These are phyloP conservation scores for Royoungia palumana DNA, from an alignment of 768 basidiomycete species.

Conservation along the genomic window DNA sequence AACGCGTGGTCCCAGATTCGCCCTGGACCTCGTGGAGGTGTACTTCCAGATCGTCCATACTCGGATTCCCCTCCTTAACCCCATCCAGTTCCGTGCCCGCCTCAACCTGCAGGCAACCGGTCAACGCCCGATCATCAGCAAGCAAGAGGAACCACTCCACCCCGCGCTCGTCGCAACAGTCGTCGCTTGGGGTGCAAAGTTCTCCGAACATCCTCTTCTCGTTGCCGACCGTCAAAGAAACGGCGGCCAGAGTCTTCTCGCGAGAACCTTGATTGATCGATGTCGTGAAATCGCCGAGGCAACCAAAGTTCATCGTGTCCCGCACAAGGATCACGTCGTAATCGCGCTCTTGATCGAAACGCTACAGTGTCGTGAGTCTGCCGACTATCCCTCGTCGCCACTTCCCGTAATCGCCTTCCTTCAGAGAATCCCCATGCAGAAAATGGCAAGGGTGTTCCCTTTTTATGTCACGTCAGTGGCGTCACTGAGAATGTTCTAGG, in stretches of 20 bases:
- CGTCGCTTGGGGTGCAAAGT: constrained; percentile 89
- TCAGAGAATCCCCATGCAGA: constrained; percentile 72
- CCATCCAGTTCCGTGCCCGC: constrained; percentile 71
- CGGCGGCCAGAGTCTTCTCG: constrained; percentile 70
- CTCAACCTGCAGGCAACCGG: constrained; percentile 43
- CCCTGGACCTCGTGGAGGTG: constrained; percentile 89
- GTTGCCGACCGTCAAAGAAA: constrained; percentile 72
- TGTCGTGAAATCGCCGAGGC: constrained; percentile 85
- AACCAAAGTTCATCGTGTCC: constrained; percentile 80
- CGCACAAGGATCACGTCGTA: constrained; percentile 77
- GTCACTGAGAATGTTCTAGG: constrained; percentile 42
- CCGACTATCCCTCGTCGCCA: neutral
- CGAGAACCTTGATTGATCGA: constrained; percentile 73
- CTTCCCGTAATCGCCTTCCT: constrained; percentile 7
- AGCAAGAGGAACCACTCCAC: constrained; percentile 49
- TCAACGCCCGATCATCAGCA: constrained; percentile 24
- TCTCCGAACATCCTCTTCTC: constrained; percentile 86
- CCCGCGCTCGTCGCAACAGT: constrained; percentile 82
- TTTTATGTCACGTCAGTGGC: constrained; percentile 14
- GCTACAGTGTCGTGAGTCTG: constrained; percentile 77
- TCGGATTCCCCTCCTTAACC: constrained; percentile 83
- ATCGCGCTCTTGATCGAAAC: constrained; percentile 80
- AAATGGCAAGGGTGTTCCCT: constrained; percentile 35
- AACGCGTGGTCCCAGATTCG: constrained; percentile 56
- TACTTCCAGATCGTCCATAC: constrained; percentile 93